Conservation (phyloP, 805 yeast species). For the Suhomyces faveliae region DNA sequence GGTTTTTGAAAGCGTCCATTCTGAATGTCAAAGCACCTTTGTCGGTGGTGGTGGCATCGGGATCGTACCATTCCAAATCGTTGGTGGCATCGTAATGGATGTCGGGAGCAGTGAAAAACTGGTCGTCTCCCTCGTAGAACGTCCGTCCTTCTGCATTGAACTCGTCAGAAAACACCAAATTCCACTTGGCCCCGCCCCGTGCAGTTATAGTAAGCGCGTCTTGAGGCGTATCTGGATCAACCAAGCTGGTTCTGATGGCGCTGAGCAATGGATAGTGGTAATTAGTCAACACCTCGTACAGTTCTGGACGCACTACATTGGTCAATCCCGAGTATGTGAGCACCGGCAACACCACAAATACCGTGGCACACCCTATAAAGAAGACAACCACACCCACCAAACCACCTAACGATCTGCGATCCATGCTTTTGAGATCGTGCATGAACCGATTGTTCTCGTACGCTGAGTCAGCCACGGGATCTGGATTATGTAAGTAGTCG, state of each 20-base stretch:
- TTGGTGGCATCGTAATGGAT: constrained; percentile 42
- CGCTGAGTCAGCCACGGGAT: constrained; percentile 87
- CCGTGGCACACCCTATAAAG: constrained; percentile 56
- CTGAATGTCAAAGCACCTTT: constrained; percentile 36
- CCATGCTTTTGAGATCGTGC: constrained; percentile 65
- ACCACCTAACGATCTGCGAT: constrained; percentile 60
- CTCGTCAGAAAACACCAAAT: constrained; percentile 40
- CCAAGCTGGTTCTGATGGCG: constrained; percentile 34
- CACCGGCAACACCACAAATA: constrained; percentile 80
- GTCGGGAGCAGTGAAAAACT: constrained; percentile 42
- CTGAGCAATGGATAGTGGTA: constrained; percentile 37
- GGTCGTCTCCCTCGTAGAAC: constrained; percentile 45
- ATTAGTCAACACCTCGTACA: constrained; percentile 48
- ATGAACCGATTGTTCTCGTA: constrained; percentile 69
- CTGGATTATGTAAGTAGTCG: constrained; percentile 94
- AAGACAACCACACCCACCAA: constrained; percentile 58
- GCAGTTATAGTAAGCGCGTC: constrained; percentile 23
- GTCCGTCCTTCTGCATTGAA: constrained; percentile 45
- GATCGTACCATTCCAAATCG: constrained; percentile 46
- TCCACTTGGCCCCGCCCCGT: constrained; percentile 32
- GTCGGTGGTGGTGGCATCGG: constrained; percentile 41
- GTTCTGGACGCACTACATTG: constrained; percentile 19
- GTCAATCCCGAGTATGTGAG: constrained; percentile 77
- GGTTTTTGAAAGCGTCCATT: constrained; percentile 50
- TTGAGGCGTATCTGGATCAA: constrained; percentile 43